A percentile compares a stretch with the other conserved stretches of the same genome.
phyloP scores from a whole-genome alignment of 2,329 filamentous ascomycete species.

The Arthrobotrys pseudoclavata region DNA sequence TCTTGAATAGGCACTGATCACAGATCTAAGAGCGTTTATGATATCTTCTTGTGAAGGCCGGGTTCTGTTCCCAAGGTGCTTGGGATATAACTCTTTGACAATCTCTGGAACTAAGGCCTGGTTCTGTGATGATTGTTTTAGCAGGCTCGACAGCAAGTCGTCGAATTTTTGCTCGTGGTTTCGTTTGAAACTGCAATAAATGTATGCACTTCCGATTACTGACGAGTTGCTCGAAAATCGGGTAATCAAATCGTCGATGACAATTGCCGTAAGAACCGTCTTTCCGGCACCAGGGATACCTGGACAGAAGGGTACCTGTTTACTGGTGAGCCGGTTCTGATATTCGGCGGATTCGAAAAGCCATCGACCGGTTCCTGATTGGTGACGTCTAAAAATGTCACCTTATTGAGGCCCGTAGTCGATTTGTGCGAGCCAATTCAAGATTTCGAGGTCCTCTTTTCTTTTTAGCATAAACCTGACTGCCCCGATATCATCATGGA shows the following conservation, averaged over 20 bases:
- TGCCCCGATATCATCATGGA: neutral
- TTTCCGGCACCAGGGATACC: slow-evolving; percentile 29
- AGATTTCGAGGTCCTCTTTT: slow-evolving; percentile 17
- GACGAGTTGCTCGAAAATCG: slow-evolving; percentile 60
- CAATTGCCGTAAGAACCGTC: slow-evolving; percentile 11
- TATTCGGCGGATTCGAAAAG: slow-evolving; percentile 67
- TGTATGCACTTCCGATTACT: slow-evolving; percentile 67
- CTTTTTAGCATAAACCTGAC: neutral
- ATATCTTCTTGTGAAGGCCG: slow-evolving; percentile 3
- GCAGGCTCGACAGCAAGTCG: slow-evolving; percentile 65
- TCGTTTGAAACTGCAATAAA: slow-evolving; percentile 68
- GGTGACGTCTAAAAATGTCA: neutral
- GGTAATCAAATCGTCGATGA: slow-evolving; percentile 6
- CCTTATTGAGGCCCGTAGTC: slow-evolving; percentile 11
- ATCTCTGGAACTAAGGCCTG: slow-evolving; percentile 62
- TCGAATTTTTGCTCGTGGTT: slow-evolving; percentile 66
- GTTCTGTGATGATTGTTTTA: slow-evolving; percentile 66
- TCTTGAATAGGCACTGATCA: neutral
- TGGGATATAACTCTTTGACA: neutral
- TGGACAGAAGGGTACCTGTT: slow-evolving; percentile 17
- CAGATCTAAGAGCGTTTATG: neutral
- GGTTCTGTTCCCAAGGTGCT: neutral
- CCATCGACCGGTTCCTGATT: slow-evolving; percentile 65
- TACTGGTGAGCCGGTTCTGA: slow-evolving; percentile 1
- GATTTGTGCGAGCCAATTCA: slow-evolving; percentile 9